Conservation (phyloP, 2,329 filamentous ascomycete genomes). For the Aspergillus awamori region DNA sequence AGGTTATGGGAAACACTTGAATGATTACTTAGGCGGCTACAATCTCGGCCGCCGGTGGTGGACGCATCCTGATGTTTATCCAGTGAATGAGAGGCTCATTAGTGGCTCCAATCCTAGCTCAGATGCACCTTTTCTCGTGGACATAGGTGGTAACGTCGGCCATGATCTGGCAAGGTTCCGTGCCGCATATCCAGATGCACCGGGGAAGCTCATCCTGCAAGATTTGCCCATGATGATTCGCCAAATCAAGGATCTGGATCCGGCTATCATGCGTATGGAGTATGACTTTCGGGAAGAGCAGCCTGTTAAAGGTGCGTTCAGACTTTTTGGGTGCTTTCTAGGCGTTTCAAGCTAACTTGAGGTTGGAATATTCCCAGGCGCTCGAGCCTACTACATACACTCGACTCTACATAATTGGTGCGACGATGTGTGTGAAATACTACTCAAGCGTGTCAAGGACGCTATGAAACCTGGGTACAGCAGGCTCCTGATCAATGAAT, state of each 20-base stretch:
- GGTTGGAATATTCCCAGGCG: constrained; percentile 24
- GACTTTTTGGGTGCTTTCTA: background rate
- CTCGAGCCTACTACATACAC: constrained; percentile 30
- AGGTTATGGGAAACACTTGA: too few species aligned
- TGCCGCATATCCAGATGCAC: background rate
- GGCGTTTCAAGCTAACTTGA: background rate
- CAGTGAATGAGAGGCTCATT: too few species aligned
- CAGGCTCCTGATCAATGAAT: constrained; percentile 50
- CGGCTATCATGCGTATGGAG: background rate
- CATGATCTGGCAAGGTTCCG: too few species aligned
- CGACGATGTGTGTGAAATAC: constrained; percentile 35
- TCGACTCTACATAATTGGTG: constrained; percentile 35
- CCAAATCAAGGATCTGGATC: background rate
- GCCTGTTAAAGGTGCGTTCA: background rate
- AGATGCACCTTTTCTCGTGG: too few species aligned
- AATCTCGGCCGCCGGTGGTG: too few species aligned
- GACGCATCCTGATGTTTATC: too few species aligned
- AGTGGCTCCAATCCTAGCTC: too few species aligned
- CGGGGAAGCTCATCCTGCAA: background rate
- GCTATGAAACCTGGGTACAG: constrained; percentile 44
- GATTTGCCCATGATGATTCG: background rate
- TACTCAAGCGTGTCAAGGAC: constrained; percentile 28
- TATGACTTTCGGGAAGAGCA: background rate
- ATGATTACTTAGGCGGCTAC: too few species aligned
- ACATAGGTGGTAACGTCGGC: too few species aligned